Percentiles rank a stretch among this genome's conserved stretches.
These are phyloP conservation scores for Clathrospora elynae DNA, from an alignment of 2,329 filamentous ascomycete genomes.

Conservation along the genomic window DNA sequence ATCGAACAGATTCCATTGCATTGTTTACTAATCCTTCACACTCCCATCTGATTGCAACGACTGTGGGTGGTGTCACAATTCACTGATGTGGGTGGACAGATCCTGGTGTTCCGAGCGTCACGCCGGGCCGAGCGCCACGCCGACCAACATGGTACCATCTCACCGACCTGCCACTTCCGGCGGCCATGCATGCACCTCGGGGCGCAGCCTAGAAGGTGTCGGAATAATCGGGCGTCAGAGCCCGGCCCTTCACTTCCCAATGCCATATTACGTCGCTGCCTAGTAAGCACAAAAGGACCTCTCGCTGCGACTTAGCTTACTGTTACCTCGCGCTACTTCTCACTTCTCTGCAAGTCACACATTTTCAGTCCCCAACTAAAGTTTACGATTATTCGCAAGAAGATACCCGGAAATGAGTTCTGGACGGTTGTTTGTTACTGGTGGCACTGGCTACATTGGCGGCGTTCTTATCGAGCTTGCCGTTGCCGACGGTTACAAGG, in stretches of 20 bases:
- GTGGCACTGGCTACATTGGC: slow-evolving; percentile 23
- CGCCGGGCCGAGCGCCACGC: too few species aligned
- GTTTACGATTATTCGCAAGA: neutral
- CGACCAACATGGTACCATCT: too few species aligned
- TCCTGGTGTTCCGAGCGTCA: too few species aligned
- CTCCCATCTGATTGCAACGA: too few species aligned
- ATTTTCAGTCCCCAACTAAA: neutral
- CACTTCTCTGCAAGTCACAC: neutral
- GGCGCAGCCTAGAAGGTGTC: neutral
- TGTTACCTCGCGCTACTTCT: neutral
- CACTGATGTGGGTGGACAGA: too few species aligned
- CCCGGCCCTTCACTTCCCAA: neutral
- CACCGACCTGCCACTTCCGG: neutral
- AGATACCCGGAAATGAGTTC: neutral
- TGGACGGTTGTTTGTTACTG: slow-evolving; percentile 23
- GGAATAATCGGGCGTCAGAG: neutral
- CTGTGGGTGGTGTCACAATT: too few species aligned
- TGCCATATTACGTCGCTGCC: neutral
- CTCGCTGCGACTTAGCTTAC: neutral
- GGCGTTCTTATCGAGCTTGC: slow-evolving; percentile 41
- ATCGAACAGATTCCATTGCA: too few species aligned
- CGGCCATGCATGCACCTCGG: neutral
- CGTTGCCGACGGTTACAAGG: slow-evolving; percentile 47
- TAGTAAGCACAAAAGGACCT: neutral
- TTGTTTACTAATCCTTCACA: too few species aligned